Evolutionary conservation across 164 flowering plant genomes (phyloP), one percentile per base, ranked within the genome.

Genomic region (Macadamia tetraphylla): DNA sequence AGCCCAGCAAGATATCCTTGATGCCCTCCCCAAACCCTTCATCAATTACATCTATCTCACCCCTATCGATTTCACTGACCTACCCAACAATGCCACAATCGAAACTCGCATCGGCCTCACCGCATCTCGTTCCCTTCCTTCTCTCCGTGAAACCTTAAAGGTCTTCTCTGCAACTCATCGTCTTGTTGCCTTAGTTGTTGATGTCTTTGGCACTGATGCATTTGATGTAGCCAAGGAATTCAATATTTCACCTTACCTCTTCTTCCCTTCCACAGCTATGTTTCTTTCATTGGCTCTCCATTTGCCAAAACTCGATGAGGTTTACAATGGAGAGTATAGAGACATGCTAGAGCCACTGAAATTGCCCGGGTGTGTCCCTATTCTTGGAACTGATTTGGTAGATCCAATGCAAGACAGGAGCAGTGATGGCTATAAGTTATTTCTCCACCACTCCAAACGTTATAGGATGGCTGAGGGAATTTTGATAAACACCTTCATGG

Each of bases 331-430:
- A 12, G 85, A 80, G 73, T 76, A 56, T 60, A 57, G 73, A 32
- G 77, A 80, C 55, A 17, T 74, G 9, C 63, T 71, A 5, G 77
- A 76, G 9, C 82, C 80, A 8, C 42, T 85, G 17, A 60, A 56
- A 53, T 56, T 86, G 0, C 91, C 91, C 23, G 94, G 91, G 0
- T 85, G 88, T 64, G 29, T 78, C 0, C 89, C 94, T 35, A 30
- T 88, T 9, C 79, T 59, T n/a, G 89, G 88, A 2, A 32, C 12
- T 9, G 85, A 85, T 2, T 61, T 87, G 18, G 63, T 77, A 1
- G 84, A 83, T 74, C 88, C 89, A 71, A 49, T 76, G 60, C 87
- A 80, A 58, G 87, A 88, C 70, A 68, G 88, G 59, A 76, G 62
- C 13, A 63, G 68, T 62, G 85, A 85, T 0, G 79, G 81, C 0